Percentiles rank a stretch among this genome's conserved stretches.
Evolutionary conservation across 1,284 basidiomycete species (phyloP).

Genomic region (Trichosporon sp.): DNA sequence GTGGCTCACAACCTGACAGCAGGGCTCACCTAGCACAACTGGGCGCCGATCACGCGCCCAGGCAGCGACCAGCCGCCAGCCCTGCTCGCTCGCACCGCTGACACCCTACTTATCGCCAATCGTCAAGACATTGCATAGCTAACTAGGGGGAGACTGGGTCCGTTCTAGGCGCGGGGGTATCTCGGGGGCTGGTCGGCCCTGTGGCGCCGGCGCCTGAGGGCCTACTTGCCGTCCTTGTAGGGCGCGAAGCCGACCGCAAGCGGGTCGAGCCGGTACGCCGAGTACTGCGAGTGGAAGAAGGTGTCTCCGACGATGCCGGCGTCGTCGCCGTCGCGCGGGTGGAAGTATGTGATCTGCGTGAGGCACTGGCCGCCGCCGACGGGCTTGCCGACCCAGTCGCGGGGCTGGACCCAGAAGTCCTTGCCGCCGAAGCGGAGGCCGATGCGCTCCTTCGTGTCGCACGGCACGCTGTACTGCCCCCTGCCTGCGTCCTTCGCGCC

Average conservation of each 20-base stretch:
- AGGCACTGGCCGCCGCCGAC: not conserved
- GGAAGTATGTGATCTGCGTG: not conserved
- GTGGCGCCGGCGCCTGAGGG: not conserved
- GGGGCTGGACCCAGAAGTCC: not conserved
- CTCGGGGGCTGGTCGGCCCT: not conserved
- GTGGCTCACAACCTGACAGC: too few species aligned
- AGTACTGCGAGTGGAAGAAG: conserved; percentile 77
- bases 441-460: not conserved
- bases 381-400: not conserved
- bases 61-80: not conserved
- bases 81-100: not conserved
- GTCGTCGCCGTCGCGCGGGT: not conserved
- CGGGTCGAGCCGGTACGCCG: conserved; percentile 70
- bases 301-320: conserved; percentile 40
- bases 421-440: not conserved
- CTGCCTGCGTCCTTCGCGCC: not conserved
- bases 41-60: not conserved
- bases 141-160: not conserved
- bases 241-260: conserved; percentile 76
- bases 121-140: not conserved
- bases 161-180: not conserved
- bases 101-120: not conserved
- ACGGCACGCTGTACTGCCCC: not conserved
- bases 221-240: conserved; percentile 10
- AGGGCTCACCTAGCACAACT: too few species aligned